Base-by-base conservation (phyloP, 164 flowering plant species). In the Brasenia schreberi region DNA sequence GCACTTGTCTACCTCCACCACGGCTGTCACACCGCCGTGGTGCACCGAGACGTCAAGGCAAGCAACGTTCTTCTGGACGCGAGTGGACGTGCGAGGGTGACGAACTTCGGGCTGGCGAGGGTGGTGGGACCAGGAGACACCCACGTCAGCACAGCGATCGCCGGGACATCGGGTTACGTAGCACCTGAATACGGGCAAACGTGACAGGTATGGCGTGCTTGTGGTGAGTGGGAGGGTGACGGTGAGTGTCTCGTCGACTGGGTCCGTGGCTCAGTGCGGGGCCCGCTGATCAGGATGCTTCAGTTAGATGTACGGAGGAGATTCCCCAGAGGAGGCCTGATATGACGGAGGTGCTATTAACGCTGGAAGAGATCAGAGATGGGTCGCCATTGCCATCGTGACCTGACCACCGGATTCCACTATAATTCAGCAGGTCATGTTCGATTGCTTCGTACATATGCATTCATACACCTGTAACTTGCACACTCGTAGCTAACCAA, bases 41-140 rank as follows among this genome's bases (percentile, higher is more conserved):
- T 92, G n/a, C 98, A 92, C 70, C 74, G 98, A 1, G 98, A 92
- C 68, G 95, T 92, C 18, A 92, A 92, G 77, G 95, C 96, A 0
- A 88, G 93, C 80, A 92, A 92, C 63, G 93, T 92, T 19, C 64
- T 90, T 71, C 83, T 92, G 1, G 95, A 88, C 65, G 77, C 75
- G 65, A 73, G 81, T 18, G 96, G 96, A 12, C 56, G 56, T 9
- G 93, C 93, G 0, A 65, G 80, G 18, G 88, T 88, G 7, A 90
- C 96, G 4, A 96, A 90, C 61, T 92, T 92, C 67, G 98, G 98
- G 1, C 83, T 92, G 1, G 95, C 96, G 0, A 73, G 98, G 69
- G 77, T 85, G 18, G 83, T 92, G 39, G 83, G 81, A 59, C 82
- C 71, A 0, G 96, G 95, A 4, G 85, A 79, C 11, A 92, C 83